Percentiles rank a stretch among this genome's conserved stretches.
These are phyloP conservation scores for Pascua sp. DNA, from an alignment of 1,284 basidiomycete species.

Conservation along the genomic window DNA sequence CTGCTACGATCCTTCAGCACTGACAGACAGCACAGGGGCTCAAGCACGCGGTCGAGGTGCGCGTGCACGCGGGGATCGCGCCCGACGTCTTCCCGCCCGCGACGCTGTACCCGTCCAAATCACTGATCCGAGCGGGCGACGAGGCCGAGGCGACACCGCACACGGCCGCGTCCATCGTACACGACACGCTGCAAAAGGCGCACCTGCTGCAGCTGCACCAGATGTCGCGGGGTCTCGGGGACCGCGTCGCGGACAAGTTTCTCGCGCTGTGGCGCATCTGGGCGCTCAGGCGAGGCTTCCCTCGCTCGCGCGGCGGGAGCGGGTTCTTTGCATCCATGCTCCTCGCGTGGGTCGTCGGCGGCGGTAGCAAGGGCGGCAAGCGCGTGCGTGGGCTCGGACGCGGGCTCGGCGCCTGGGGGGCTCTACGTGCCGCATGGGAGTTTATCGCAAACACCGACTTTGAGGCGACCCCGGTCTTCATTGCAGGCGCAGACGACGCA, in stretches of 20 bases:
- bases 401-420: slow-evolving; percentile 50
- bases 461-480: slow-evolving; percentile 60
- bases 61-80: slow-evolving; percentile 68
- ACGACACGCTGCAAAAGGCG: slow-evolving; percentile 61
- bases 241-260: slow-evolving; percentile 60
- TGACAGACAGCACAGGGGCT: slow-evolving; percentile 53
- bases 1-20: slow-evolving; percentile 15
- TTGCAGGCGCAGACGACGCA: slow-evolving; percentile 48
- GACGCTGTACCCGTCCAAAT: slow-evolving; percentile 70
- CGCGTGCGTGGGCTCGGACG: slow-evolving; percentile 53
- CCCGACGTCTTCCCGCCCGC: slow-evolving; percentile 59
- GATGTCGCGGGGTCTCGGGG: slow-evolving; percentile 62
- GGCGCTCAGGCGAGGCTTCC: slow-evolving; percentile 81
- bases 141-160: slow-evolving; percentile 48
- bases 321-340: slow-evolving; percentile 69
- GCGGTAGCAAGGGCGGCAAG: slow-evolving; percentile 57
- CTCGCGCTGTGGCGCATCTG: slow-evolving; percentile 78
- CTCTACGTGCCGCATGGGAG: slow-evolving; percentile 46
- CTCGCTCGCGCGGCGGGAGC: slow-evolving; percentile 56
- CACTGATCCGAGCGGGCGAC: slow-evolving; percentile 58
- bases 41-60: slow-evolving; percentile 66
- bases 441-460: slow-evolving; percentile 66
- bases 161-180: slow-evolving; percentile 75
- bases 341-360: slow-evolving; percentile 66
- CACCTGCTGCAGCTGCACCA: slow-evolving; percentile 68